phyloP scores from a whole-genome alignment of 2,329 filamentous ascomycete genomes.

The Pseudogymnoascus sp. region DNA sequence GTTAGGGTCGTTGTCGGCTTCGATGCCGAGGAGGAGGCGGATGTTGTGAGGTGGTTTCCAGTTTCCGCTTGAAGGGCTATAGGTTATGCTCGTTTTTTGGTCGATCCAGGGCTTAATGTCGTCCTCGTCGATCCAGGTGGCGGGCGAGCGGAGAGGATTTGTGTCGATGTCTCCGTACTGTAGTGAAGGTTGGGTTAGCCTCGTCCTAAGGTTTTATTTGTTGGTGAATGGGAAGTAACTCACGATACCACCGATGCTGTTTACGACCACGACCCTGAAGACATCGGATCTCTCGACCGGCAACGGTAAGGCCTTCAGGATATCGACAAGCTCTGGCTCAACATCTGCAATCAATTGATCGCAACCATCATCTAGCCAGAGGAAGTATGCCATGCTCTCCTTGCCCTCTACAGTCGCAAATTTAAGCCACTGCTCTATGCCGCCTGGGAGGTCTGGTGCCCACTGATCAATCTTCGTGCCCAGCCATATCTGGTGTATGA shows the following conservation, averaged over 20 bases:
- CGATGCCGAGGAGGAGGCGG: constrained; percentile 25
- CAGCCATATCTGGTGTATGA: constrained; percentile 30
- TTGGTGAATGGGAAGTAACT: background rate
- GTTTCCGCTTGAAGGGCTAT: too few species aligned
- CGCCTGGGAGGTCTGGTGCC: constrained; percentile 19
- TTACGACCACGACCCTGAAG: constrained; percentile 27
- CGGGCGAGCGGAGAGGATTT: constrained; percentile 23
- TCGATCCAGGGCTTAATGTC: constrained; percentile 26
- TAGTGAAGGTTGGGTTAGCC: background rate
- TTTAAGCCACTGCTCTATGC: constrained; percentile 26
- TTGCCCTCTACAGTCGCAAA: constrained; percentile 14
- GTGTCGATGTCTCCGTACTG: constrained; percentile 30
- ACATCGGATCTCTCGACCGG: constrained; percentile 27
- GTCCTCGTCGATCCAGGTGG: constrained; percentile 21
- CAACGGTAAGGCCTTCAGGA: constrained; percentile 20
- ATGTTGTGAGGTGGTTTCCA: constrained; percentile 11
- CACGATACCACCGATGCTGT: constrained; percentile 19
- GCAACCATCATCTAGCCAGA: constrained; percentile 29
- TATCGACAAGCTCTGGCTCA: constrained; percentile 20
- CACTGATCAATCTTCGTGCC: constrained; percentile 23
- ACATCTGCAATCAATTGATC: constrained; percentile 22
- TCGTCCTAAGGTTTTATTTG: background rate
- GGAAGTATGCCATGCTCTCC: constrained; percentile 25
- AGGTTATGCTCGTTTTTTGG: constrained; percentile 14
- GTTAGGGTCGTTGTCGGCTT: constrained; percentile 25